phyloP scores from a whole-genome alignment of 345 rosid genomes.

The Mercurialis annua region DNA sequence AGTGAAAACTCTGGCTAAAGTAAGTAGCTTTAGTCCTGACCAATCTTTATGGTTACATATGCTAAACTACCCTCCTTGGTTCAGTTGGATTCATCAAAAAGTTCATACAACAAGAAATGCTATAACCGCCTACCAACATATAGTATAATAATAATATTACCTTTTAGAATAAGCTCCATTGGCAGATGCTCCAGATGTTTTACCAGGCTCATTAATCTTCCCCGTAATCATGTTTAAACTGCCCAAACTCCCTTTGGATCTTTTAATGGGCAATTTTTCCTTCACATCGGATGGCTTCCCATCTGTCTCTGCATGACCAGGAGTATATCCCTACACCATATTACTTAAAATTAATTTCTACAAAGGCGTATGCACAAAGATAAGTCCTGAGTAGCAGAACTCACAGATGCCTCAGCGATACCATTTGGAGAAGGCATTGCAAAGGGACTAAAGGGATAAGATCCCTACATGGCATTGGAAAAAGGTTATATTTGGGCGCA shows the following conservation, averaged over 20 bases:
- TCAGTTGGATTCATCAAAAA: neutral
- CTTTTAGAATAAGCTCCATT: constrained; percentile 88
- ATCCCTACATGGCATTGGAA: constrained; percentile 51
- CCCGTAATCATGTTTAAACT: constrained; percentile 91
- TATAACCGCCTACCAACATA: neutral
- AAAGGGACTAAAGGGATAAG: constrained; percentile 95
- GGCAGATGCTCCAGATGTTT: constrained; percentile 67
- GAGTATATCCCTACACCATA: constrained; percentile 64
- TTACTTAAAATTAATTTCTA: constrained; percentile 16
- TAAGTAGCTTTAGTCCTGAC: neutral
- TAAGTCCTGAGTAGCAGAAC: constrained; percentile 22
- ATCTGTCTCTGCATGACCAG: constrained; percentile 67
- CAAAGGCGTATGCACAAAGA: constrained; percentile 12
- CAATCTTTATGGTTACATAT: neutral
- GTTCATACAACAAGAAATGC: neutral
- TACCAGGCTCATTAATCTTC: constrained; percentile 66
- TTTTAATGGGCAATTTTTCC: constrained; percentile 95
- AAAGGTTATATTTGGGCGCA: constrained; percentile 6
- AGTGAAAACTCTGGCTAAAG: too few species aligned
- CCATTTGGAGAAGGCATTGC: constrained; percentile 96
- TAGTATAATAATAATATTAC: constrained; percentile 33
- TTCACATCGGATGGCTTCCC: constrained; percentile 75
- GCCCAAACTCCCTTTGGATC: constrained; percentile 97
- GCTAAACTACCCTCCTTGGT: neutral
- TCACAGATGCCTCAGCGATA: constrained; percentile 72